These are phyloP conservation scores for Aspergillus quadrilineatus DNA, from an alignment of 2,329 filamentous ascomycete species.

Conservation along the genomic window DNA sequence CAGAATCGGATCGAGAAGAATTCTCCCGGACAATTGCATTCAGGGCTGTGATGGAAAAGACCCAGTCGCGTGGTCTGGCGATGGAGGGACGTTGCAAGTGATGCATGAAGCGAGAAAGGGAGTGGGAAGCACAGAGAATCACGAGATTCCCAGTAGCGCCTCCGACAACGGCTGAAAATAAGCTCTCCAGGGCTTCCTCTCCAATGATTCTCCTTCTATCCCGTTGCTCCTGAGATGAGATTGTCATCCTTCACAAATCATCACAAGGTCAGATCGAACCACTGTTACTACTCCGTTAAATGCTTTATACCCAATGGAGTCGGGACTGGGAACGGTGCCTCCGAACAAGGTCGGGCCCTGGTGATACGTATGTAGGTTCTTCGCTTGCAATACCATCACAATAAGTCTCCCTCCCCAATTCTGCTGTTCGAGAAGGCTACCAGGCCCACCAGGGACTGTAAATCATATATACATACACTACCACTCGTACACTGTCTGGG, in stretches of 20 bases:
- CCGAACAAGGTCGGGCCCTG: background rate
- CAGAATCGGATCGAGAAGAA: slow-evolving; percentile 6
- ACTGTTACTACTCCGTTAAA: background rate
- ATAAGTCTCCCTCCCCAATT: background rate
- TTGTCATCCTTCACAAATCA: background rate
- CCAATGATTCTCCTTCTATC: slow-evolving; percentile 12
- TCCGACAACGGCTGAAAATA: slow-evolving; percentile 18
- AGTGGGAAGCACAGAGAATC: background rate
- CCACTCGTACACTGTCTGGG: slow-evolving; percentile 1
- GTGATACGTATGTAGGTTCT: slow-evolving; percentile 1
- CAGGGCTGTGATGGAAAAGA: background rate
- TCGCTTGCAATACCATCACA: background rate
- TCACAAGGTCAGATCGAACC: background rate
- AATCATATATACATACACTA: slow-evolving; percentile 10
- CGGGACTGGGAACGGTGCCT: too few species aligned
- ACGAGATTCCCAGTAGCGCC: slow-evolving; percentile 3
- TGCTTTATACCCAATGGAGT: too few species aligned
- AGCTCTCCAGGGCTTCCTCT: slow-evolving; percentile 2
- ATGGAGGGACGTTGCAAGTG: background rate
- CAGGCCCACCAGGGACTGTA: background rate
- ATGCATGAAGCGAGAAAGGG: background rate
- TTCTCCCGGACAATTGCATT: slow-evolving; percentile 8
- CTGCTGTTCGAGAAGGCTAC: slow-evolving; percentile 3
- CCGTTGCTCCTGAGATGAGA: slow-evolving; percentile 4
- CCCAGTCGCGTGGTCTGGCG: background rate